These are phyloP conservation scores for Kodamaea lidongshanica DNA, from an alignment of 805 yeast genomes.

Conservation along the genomic window DNA sequence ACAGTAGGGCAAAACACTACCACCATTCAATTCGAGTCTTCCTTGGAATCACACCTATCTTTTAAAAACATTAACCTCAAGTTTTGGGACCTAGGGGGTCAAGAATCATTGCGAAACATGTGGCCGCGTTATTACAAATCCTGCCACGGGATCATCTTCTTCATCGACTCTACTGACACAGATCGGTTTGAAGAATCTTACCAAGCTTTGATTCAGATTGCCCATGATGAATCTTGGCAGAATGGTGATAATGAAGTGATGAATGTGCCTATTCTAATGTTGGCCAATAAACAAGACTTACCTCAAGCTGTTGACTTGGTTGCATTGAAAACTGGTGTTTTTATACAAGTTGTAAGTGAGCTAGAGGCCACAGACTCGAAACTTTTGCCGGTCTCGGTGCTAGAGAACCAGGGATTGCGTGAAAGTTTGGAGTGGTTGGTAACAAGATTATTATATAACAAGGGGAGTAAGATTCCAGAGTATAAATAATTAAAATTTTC, in stretches of 20 bases:
- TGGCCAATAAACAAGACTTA: slow-evolving; percentile 89
- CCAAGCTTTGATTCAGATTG: slow-evolving; percentile 48
- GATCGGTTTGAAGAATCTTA: slow-evolving; percentile 79
- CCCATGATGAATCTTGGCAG: slow-evolving; percentile 41
- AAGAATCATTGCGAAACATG: slow-evolving; percentile 70
- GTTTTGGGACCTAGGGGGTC: slow-evolving; percentile 98
- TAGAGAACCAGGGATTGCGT: slow-evolving; percentile 73
- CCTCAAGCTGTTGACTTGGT: slow-evolving; percentile 43
- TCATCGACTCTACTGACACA: slow-evolving; percentile 86
- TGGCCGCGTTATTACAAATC: slow-evolving; percentile 84
- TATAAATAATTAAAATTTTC: slow-evolving; percentile 24
- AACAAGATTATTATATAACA: slow-evolving; percentile 63
- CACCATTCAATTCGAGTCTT: slow-evolving; percentile 35
- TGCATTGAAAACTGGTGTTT: slow-evolving; percentile 72
- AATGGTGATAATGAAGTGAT: slow-evolving; percentile 23
- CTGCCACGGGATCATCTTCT: slow-evolving; percentile 88
- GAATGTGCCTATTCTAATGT: slow-evolving; percentile 83
- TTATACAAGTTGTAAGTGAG: slow-evolving; percentile 72
- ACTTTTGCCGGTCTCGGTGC: slow-evolving; percentile 83
- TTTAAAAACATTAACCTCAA: slow-evolving; percentile 51
- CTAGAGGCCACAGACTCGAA: slow-evolving; percentile 87
- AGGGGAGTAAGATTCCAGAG: slow-evolving; percentile 54
- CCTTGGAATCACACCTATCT: slow-evolving; percentile 27
- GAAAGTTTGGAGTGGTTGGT: slow-evolving; percentile 90
- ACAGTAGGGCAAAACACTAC: slow-evolving; percentile 90